A percentile compares a stretch with the other conserved stretches of the same genome.
Conservation (phyloP, 768 basidiomycete genomes). For the Piloderma croceum region DNA sequence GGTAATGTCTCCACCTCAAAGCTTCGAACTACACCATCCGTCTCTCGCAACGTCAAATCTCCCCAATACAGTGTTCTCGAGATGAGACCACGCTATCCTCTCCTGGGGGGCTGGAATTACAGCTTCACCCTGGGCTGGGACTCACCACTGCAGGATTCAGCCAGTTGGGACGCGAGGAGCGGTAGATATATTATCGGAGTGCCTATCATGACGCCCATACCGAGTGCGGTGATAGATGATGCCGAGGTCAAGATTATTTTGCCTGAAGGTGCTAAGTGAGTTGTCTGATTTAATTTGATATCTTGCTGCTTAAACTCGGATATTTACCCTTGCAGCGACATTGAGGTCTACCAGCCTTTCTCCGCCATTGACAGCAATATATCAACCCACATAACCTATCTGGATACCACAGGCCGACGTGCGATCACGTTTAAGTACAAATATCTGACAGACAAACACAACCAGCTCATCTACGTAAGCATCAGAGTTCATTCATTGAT, state of each 20-base stretch:
- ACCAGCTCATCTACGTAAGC: constrained; percentile 77
- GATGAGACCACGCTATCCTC: constrained; percentile 82
- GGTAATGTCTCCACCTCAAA: constrained; percentile 96
- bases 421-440: constrained; percentile 67
- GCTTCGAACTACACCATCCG: constrained; percentile 64
- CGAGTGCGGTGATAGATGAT: constrained; percentile 75
- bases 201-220: constrained; percentile 79
- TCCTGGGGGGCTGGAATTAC: constrained; percentile 98
- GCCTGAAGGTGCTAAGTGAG: constrained; percentile 95
- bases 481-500: constrained; percentile 2
- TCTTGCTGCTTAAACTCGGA: constrained; percentile 6
- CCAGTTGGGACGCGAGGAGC: constrained; percentile 54
- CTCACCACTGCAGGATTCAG: constrained; percentile 71
- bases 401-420: constrained; percentile 89
- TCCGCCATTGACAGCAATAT: constrained; percentile 53
- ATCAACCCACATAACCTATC: constrained; percentile 77
- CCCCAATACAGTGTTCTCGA: constrained; percentile 68
- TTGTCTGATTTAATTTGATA: constrained; percentile 9
- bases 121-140: constrained; percentile 93
- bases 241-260: constrained; percentile 76
- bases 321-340: constrained; percentile 47
- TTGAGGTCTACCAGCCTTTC: constrained; percentile 76
- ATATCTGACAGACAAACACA: constrained; percentile 74
- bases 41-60: constrained; percentile 47
- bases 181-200: constrained; percentile 72